Evolutionary conservation across 305 asterid species (phyloP), one percentile per base, ranked within the genome.

Genomic region (Lippia alba): DNA sequence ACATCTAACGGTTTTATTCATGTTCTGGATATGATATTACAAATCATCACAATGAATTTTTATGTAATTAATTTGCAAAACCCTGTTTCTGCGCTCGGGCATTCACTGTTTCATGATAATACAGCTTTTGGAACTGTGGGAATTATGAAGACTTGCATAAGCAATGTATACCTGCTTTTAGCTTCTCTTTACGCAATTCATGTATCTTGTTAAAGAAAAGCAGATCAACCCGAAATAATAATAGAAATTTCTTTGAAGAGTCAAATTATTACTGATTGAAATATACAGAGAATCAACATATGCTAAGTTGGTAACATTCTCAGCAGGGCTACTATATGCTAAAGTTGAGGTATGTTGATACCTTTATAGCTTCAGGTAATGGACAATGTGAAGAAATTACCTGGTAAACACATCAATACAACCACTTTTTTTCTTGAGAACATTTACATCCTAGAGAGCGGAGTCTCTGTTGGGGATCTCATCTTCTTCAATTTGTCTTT

Each of bases 371-470:
- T 24, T 45, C 3, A 33, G 36, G 30, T 15, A 30, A 16, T 17
- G 1, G 33, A 34, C 7, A 39, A 2, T 16, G 40, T 60, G 30
- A 65, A 17, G 56, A 40, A 20, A 11, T 30, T 41, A 48, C 36
- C n/a, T 18, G 11, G 62, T 11, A 41, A 61, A 63, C 69, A 40
- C 12, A 11, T 54, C 48, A 44, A 16, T 12, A n/a, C 5, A 18
- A 6, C 41, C 24, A 3, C 17, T 69, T 62, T 57, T 45, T n/a
- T 15, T 24, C 32, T 8, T 20, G 40, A 20, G 70, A 16, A 12
- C n/a, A 8, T 44, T 78, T 76, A 83, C 82, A 85, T 83, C 77
- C 83, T 84, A 10, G 91, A 88, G 50, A 9, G 85, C 24, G 18
- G 51, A 17, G 69, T 70, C 54, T 57, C 41, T 11, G 54, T 41